Base-by-base conservation (phyloP, 805 yeast genomes). In the Nakazawaea molendinolei region DNA sequence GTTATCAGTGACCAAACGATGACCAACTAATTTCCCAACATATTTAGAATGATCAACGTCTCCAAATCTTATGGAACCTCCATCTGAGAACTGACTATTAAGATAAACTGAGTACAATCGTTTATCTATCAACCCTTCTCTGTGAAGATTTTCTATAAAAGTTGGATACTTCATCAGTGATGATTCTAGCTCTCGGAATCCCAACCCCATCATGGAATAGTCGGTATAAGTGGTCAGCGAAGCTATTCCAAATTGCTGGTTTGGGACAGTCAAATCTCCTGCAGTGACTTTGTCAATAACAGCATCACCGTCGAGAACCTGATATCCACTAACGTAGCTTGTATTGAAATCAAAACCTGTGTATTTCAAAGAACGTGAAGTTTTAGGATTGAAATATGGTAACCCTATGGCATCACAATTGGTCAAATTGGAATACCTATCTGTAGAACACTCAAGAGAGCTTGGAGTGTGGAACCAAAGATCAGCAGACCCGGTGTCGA, bases 51-150 rank as follows among this genome's bases (percentile, higher is more conserved):
- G 32, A 40, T 61, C 63, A 19, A 52, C 46, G 20, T 55, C 59
- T 8, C 65, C 67, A 39, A 61, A 49, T 8, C 46, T 33, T 5
- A 61, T 30, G 9, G 43, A 26, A 5, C 65, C 66, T 2, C 43
- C 26, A 19, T 33, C 28, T 40, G 46, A 40, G 31, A 37, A 17
- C 5, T 37, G 44, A 27, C 44, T 44, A 23, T 50, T 46, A 39
- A 58, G 43, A 39, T 44, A 52, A n/a, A 61, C 28, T 1, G 63
- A 50, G 32, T 49, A 57, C 8, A 55, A 34, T 14, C 44, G 39
- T 33, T 46, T 46, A 10, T 42, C 44, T 23, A 59, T 58, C 17
- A 42, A 28, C 4, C 62, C 63, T 10, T 51, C 49, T 7, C 42
- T 31, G 33, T 44, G 45, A 30, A 60, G 34, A 5, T 43, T 43